Percentiles rank a stretch among this genome's conserved stretches.
Conservation (phyloP, 2,329 filamentous ascomycete species). For the Lecanicillium sp. region DNA sequence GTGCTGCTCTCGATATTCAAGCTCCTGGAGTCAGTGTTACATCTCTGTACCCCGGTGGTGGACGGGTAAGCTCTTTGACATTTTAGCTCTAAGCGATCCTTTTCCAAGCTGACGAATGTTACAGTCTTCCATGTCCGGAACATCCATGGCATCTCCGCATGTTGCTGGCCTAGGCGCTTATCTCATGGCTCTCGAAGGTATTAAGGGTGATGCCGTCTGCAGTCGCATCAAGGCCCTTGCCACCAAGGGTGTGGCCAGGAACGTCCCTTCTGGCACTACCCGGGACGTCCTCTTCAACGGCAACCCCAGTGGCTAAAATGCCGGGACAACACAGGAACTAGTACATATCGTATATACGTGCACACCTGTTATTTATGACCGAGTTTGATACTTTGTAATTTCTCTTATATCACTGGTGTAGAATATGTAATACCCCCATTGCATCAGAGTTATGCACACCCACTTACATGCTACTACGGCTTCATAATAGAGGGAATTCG, state of each 20-base stretch:
- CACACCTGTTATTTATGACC: too few species aligned
- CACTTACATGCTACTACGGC: too few species aligned
- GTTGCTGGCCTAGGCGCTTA: constrained; percentile 88
- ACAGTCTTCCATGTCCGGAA: constrained; percentile 67
- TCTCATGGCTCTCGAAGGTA: constrained; percentile 44
- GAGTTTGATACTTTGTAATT: too few species aligned
- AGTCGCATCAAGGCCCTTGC: constrained; percentile 45
- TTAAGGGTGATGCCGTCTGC: constrained; percentile 35
- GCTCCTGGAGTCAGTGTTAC: constrained; percentile 29
- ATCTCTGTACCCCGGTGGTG: constrained; percentile 21
- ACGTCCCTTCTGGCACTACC: constrained; percentile 71
- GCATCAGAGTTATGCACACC: too few species aligned
- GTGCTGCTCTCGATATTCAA: constrained; percentile 19
- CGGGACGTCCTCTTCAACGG: constrained; percentile 67
- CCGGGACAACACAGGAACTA: too few species aligned
- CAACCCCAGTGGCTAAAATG: constrained; percentile 1
- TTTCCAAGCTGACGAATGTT: constrained; percentile 32
- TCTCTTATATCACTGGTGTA: too few species aligned
- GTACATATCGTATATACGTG: too few species aligned
- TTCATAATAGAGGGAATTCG: too few species aligned
- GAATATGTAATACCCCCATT: too few species aligned
- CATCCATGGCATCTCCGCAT: constrained; percentile 91
- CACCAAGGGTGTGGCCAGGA: constrained; percentile 64
- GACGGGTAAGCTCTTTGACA: not conserved
- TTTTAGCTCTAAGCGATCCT: constrained; percentile 32